Percentiles rank a stretch among this genome's conserved stretches.
Evolutionary conservation across 208 protist genomes (phyloP).

Genomic region (Leishmania braziliensis): DNA sequence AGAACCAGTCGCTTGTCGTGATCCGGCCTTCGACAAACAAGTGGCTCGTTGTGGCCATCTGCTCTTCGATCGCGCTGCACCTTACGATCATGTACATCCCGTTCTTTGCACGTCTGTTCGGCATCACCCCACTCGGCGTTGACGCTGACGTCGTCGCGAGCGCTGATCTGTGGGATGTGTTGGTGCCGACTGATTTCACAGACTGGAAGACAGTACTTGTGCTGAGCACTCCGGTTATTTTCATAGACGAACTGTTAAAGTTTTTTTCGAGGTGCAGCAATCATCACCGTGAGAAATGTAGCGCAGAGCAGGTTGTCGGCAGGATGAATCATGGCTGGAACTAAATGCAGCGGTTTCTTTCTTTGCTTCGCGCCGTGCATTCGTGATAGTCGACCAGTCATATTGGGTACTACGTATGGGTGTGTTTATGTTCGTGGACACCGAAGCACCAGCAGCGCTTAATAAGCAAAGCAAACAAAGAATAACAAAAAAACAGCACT

Average conservation of each 20-base stretch:
- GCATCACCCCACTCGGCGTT: conserved; percentile 81
- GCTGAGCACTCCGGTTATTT: conserved; percentile 91
- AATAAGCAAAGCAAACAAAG: neutral
- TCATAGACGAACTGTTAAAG: conserved; percentile 96
- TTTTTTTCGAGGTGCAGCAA: conserved; percentile 45
- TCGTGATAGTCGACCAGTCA: neutral
- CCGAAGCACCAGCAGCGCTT: neutral
- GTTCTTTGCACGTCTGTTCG: conserved; percentile 86
- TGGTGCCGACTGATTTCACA: conserved; percentile 66
- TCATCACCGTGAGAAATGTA: neutral
- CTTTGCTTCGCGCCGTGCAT: neutral
- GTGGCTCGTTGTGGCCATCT: conserved; percentile 86
- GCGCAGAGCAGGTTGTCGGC: neutral
- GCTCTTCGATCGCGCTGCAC: conserved; percentile 85
- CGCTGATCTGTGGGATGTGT: conserved; percentile 66
- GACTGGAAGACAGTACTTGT: conserved; percentile 92
- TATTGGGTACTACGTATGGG: neutral
- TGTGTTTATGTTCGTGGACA: neutral
- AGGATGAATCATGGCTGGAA: neutral
- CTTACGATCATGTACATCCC: conserved; percentile 93
- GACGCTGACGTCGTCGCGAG: conserved; percentile 42
- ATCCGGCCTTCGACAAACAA: conserved; percentile 72
- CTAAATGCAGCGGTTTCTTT: neutral
- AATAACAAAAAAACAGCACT: neutral
- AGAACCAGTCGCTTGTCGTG: conserved; percentile 88